Evolutionary conservation across 768 basidiomycete genomes (phyloP).

Genomic region (Kwoniella europaea): DNA sequence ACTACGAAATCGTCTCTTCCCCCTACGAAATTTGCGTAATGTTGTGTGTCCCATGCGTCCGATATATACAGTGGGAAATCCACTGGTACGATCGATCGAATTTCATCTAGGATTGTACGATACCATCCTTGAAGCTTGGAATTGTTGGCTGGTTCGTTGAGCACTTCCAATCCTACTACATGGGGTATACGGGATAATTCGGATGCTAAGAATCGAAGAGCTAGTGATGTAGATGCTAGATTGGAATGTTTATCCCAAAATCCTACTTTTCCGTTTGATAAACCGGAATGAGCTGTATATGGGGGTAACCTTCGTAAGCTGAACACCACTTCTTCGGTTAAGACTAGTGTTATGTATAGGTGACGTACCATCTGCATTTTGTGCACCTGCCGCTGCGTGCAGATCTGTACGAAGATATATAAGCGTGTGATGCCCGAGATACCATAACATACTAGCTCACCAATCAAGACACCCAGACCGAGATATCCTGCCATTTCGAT

Average conservation of each 20-base stretch:
- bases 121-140: slow-evolving; percentile 70
- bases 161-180: slow-evolving; percentile 65
- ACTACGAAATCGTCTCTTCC: slow-evolving; percentile 66
- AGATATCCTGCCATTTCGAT: slow-evolving; percentile 68
- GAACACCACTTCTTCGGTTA: no score
- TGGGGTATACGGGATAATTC: slow-evolving; percentile 61
- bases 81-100: slow-evolving; percentile 63
- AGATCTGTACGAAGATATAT: slow-evolving; percentile 61
- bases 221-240: slow-evolving; percentile 52
- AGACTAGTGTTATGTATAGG: background rate
- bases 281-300: slow-evolving; percentile 60
- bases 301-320: no score
- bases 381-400: slow-evolving; percentile 77
- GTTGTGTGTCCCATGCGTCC: slow-evolving; percentile 75
- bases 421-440: background rate
- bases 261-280: slow-evolving; percentile 60
- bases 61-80: slow-evolving; percentile 72
- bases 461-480: slow-evolving; percentile 79
- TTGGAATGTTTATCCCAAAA: slow-evolving; percentile 53
- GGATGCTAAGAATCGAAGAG: slow-evolving; percentile 55
- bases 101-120: slow-evolving; percentile 62
- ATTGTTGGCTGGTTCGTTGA: slow-evolving; percentile 67
- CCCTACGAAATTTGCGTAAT: slow-evolving; percentile 68
- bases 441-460: slow-evolving; percentile 25
- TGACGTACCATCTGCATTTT: slow-evolving; percentile 52